phyloP scores from a whole-genome alignment of 2,329 filamentous ascomycete genomes.

The Trichoderma afroharzianum region DNA sequence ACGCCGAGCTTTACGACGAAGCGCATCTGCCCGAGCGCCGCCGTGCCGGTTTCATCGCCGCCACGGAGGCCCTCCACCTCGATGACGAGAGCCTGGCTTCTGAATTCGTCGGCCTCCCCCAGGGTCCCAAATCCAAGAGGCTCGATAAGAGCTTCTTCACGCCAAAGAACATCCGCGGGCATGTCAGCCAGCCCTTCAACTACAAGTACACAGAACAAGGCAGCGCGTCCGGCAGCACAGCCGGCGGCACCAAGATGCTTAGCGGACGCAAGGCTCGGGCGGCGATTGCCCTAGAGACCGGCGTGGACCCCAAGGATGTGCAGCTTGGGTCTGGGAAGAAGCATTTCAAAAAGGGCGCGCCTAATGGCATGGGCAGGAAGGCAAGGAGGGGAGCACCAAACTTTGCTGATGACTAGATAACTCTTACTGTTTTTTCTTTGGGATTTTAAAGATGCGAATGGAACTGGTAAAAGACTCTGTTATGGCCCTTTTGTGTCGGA shows the following conservation, averaged over 20 bases:
- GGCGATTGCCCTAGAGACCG: conserved; percentile 79
- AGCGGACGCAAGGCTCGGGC: conserved; percentile 79
- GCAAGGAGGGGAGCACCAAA: conserved; percentile 18
- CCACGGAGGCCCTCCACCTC: conserved; percentile 46
- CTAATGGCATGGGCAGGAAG: conserved; percentile 54
- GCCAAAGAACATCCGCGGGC: conserved; percentile 58
- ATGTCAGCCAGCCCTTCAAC: conserved; percentile 78
- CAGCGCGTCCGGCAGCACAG: conserved; percentile 46
- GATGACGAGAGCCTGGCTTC: conserved; percentile 34
- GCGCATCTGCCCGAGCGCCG: conserved; percentile 79
- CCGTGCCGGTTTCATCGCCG: conserved; percentile 58
- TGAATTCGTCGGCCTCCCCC: conserved; percentile 49
- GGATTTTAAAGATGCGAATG: background rate
- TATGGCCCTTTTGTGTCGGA: background rate
- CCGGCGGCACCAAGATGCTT: conserved; percentile 56
- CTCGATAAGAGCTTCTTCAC: conserved; percentile 92
- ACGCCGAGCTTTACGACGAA: conserved; percentile 81
- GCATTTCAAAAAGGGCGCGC: conserved; percentile 81
- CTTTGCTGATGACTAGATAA: conserved; percentile 3
- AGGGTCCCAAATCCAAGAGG: conserved; percentile 69
- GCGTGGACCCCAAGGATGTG: conserved; percentile 77
- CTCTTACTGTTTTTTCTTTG: background rate
- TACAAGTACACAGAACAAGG: conserved; percentile 87
- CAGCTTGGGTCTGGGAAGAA: conserved; percentile 71
- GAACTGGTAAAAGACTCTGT: background rate